Evolutionary conservation across 2,329 filamentous ascomycete genomes (phyloP), one percentile per base, ranked within the genome.

Genomic region (Talaromyces sp.): DNA sequence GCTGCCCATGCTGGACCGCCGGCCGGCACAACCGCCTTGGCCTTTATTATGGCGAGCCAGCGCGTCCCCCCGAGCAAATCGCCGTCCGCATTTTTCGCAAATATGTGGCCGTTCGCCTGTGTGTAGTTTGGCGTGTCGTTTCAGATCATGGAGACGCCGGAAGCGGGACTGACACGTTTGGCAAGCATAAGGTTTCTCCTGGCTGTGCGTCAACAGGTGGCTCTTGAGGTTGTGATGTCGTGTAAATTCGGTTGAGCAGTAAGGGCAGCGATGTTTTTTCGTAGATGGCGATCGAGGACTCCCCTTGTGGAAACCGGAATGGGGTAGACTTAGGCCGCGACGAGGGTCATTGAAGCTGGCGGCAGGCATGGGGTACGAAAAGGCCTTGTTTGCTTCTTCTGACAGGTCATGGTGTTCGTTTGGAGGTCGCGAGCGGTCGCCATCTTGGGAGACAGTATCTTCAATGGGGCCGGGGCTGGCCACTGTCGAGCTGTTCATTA

Each of bases 171-270:
- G 87, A 74, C 95, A 99, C n/a, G 91, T 92, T 65, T 91, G 88
- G 73, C 95, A 99, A 31, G 95, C 86, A 72, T 95, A 99, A 0
- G 95, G 95, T 77, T 99, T 99, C 76, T 99, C 95, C 81, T 99
- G 94, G 70, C 93, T 97, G 76, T 98, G 95, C 0, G 95, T 98
- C 73, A 99, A 85, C 61, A 99, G 84, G 78, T 99, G 95, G 68
- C 92, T 97, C 79, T 98, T 99, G 31, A 98, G 85, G 71, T 99
- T 98, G 74, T 98, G 95, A 73, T 98, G 95, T 52, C 95, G 87
- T 31, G 95, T 99, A 69, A 99, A 99, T 71, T 96, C 95, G 5
- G 95, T 97, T 44, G 92, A 87, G 81, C 95, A 99, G 75, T 96
- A 96, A 0, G 92, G 94, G 72, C 95, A 99, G 75, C 95, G 96